Evolutionary conservation across 768 basidiomycete genomes (phyloP).

Genomic region (Boletus rubropictus): DNA sequence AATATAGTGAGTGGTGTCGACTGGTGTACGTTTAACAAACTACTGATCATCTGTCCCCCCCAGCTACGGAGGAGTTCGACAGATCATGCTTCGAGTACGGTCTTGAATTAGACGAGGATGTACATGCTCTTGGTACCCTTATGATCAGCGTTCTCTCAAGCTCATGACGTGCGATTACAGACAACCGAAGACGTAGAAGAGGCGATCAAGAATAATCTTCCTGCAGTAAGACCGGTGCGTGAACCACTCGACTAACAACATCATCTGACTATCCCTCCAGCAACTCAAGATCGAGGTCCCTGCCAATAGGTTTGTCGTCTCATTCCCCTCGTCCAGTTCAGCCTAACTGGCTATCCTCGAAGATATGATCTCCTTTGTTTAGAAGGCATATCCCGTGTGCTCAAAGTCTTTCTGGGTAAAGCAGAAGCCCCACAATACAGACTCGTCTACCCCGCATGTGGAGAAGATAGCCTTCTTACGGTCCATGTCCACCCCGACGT

Average conservation of each 20-base stretch:
- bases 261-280: constrained; percentile 32
- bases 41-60: constrained; percentile 15
- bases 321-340: neutral
- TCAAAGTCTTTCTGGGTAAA: constrained; percentile 76
- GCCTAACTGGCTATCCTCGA: constrained; percentile 8
- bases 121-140: constrained; percentile 35
- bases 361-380: constrained; percentile 98
- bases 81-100: constrained; percentile 96
- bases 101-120: constrained; percentile 96
- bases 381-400: constrained; percentile 87
- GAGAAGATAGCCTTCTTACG: constrained; percentile 59
- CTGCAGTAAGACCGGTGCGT: constrained; percentile 74
- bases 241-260: constrained; percentile 14
- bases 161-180: constrained; percentile 36
- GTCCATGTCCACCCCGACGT: constrained; percentile 72
- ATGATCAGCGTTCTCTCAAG: neutral
- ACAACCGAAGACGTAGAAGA: constrained; percentile 86
- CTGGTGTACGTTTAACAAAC: constrained; percentile 2
- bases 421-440: constrained; percentile 65
- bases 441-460: constrained; percentile 64
- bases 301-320: constrained; percentile 72
- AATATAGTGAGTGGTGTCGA: constrained; percentile 57
- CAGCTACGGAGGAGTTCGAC: constrained; percentile 94
- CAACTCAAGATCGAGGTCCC: constrained; percentile 99
- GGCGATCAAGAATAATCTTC: constrained; percentile 75